phyloP scores from a whole-genome alignment of 1,284 basidiomycete genomes.

The Omphalotus olearius region DNA sequence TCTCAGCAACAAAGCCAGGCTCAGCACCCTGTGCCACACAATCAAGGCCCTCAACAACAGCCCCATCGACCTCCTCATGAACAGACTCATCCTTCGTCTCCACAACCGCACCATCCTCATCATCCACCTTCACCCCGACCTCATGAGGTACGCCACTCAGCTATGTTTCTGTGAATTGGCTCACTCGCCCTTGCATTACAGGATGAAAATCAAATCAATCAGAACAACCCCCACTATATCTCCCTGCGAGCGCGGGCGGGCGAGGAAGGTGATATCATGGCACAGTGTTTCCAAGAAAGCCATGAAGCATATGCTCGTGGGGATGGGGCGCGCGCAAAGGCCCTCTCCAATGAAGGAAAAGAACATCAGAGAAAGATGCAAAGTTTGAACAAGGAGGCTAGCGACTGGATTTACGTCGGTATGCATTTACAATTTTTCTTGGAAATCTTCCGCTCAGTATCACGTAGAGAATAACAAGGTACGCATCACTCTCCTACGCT shows the following conservation, averaged over 20 bases:
- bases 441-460: neutral
- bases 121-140: slow-evolving; percentile 7
- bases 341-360: slow-evolving; percentile 82
- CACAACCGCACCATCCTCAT: slow-evolving; percentile 3
- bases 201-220: slow-evolving; percentile 64
- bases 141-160: neutral
- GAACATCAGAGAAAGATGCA: slow-evolving; percentile 80
- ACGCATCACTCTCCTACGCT: slow-evolving; percentile 8
- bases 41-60: slow-evolving; percentile 7
- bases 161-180: neutral
- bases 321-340: slow-evolving; percentile 80
- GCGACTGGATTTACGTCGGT: slow-evolving; percentile 88
- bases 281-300: slow-evolving; percentile 58
- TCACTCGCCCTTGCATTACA: slow-evolving; percentile 22
- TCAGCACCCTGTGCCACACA: slow-evolving; percentile 6
- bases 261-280: slow-evolving; percentile 74
- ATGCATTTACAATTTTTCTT: slow-evolving; percentile 15
- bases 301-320: slow-evolving; percentile 66
- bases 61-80: slow-evolving; percentile 7
- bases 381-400: slow-evolving; percentile 79
- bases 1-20: slow-evolving; percentile 7
- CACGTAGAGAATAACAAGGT: slow-evolving; percentile 79
- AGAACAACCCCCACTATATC: slow-evolving; percentile 66
- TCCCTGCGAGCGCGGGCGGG: slow-evolving; percentile 70
- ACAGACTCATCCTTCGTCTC: neutral